Conservation (phyloP, 1,139 yeast genomes). For the Debaryomycetaceae sp. region DNA sequence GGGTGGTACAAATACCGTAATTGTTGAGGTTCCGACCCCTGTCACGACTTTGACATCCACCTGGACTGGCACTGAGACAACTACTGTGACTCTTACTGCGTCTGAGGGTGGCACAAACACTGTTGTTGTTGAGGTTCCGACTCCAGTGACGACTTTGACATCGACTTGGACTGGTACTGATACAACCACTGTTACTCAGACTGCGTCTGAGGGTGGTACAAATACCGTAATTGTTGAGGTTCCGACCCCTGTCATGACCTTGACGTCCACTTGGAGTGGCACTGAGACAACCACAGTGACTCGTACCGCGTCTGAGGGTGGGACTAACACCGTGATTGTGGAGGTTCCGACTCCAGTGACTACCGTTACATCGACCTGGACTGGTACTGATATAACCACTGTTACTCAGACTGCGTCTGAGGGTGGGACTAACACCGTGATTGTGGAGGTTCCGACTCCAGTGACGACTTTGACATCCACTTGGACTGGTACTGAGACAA, state of each 20-base stretch:
- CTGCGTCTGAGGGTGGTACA: conserved; percentile 13
- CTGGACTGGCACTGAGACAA: conserved; percentile 4
- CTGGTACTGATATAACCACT: conserved; percentile 12
- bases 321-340: conserved; percentile 12
- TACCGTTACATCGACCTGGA: conserved; percentile 21
- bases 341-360: conserved; percentile 11
- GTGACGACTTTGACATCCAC: conserved; percentile 9
- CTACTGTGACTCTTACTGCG: conserved; percentile 4
- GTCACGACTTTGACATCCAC: conserved; percentile 9
- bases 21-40: conserved; percentile 13
- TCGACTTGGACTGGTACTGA: conserved; percentile 4
- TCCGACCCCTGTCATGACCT: conserved; percentile 12
- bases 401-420: conserved; percentile 12
- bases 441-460: conserved; percentile 5
- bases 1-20: conserved; percentile 13
- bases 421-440: conserved; percentile 5
- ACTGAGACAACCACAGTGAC: conserved; percentile 11
- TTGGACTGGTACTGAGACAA: too few relatives aligned
- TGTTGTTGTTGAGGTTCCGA: conserved; percentile 10
- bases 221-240: conserved; percentile 16
- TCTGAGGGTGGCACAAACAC: conserved; percentile 11
- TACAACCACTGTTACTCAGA: conserved; percentile 7
- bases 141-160: conserved; percentile 10
- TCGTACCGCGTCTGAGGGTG: conserved; percentile 10
- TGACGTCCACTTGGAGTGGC: conserved; percentile 15